phyloP scores from a whole-genome alignment of 495 filamentous ascomycete species.

The Rhypophila decipiens region DNA sequence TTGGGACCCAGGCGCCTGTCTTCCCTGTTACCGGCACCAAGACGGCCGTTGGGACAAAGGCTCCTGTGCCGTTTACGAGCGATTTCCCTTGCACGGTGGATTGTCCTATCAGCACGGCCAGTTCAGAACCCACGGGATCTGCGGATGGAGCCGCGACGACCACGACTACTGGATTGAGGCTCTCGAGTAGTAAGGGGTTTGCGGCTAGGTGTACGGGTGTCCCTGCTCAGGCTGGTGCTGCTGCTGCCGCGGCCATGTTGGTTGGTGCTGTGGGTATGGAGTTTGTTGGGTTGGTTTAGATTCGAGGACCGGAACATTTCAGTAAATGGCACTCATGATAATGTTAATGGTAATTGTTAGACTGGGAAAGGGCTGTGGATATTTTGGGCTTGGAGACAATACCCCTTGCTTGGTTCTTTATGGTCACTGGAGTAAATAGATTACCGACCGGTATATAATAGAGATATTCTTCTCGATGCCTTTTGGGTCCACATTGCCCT shows the following conservation, averaged over 20 bases:
- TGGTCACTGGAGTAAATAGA: no score
- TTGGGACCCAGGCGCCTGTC: conserved; percentile 36
- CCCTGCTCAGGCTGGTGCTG: background rate
- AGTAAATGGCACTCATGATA: no score
- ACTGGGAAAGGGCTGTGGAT: no score
- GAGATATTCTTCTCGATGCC: no score
- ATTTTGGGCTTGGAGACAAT: no score
- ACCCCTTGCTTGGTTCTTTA: no score
- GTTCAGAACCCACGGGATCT: background rate
- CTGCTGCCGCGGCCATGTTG: background rate
- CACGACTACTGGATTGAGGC: background rate
- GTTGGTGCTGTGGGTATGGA: conserved; percentile 2
- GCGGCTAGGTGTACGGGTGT: conserved; percentile 3
- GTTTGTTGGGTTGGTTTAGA: conserved; percentile 1
- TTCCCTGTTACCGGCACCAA: conserved; percentile 38
- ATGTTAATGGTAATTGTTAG: no score
- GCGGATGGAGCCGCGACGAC: background rate
- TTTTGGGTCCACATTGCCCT: no score
- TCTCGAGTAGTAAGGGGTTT: background rate
- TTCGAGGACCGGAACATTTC: background rate
- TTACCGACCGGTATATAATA: no score
- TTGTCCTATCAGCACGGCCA: conserved; percentile 15
- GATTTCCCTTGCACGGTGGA: conserved; percentile 24
- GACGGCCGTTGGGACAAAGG: conserved; percentile 7
- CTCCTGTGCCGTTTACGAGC: conserved; percentile 32